Conservation (phyloP, 2,329 filamentous ascomycete species). For the Dactylellina drechsleri region DNA sequence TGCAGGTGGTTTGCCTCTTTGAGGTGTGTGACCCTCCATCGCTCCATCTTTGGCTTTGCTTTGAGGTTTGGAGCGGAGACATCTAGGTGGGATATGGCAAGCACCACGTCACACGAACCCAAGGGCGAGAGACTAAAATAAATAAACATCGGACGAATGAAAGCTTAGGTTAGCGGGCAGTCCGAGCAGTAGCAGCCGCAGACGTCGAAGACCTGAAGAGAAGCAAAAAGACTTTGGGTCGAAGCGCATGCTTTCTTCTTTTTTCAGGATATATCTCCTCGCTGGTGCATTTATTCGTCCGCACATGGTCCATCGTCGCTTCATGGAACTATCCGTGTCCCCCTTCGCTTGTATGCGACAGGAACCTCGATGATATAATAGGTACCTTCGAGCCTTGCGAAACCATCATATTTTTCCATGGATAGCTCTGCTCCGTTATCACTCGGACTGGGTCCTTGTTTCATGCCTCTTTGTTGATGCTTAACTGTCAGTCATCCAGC, state of each 20-base stretch:
- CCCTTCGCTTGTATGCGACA: constrained; percentile 42
- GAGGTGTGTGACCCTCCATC: constrained; percentile 10
- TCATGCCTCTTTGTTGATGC: constrained; percentile 27
- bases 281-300: constrained; percentile 25
- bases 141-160: constrained; percentile 50
- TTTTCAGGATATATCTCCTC: constrained; percentile 25
- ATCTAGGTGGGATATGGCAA: constrained; percentile 29
- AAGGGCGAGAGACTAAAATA: constrained; percentile 28
- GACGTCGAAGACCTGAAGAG: constrained; percentile 2
- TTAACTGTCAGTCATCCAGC: neutral
- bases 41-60: constrained; percentile 17
- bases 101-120: constrained; percentile 55
- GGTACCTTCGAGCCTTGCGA: constrained; percentile 27
- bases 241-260: constrained; percentile 37
- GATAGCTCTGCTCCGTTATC: constrained; percentile 41
- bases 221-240: neutral
- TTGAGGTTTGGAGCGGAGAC: constrained; percentile 11
- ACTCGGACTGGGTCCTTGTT: constrained; percentile 31
- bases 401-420: constrained; percentile 11
- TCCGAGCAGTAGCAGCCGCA: constrained; percentile 26
- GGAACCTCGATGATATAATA: constrained; percentile 8
- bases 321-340: constrained; percentile 9
- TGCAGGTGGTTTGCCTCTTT: constrained; percentile 20
- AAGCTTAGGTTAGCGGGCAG: constrained; percentile 34
- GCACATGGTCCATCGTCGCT: constrained; percentile 6